Conservation (phyloP, 2,329 filamentous ascomycete genomes). For the Xylaria sp. region DNA sequence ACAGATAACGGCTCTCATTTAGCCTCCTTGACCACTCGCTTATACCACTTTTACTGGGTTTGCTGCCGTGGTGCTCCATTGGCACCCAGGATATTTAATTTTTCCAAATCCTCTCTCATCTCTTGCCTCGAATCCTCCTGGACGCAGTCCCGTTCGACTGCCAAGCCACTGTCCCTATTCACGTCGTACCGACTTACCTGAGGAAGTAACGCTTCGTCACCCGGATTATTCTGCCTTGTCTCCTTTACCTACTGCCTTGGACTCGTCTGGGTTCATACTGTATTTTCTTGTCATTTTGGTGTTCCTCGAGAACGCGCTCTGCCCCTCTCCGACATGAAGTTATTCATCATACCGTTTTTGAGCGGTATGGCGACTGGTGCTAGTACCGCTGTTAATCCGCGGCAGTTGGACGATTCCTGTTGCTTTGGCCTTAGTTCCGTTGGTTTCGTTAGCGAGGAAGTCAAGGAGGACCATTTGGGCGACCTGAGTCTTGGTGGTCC, state of each 20-base stretch:
- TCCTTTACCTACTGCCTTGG: slow-evolving; percentile 12
- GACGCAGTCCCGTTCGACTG: slow-evolving; percentile 8
- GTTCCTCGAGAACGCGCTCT: slow-evolving; percentile 15
- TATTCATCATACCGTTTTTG: slow-evolving; percentile 35
- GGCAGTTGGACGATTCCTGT: slow-evolving; percentile 38
- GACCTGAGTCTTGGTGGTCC: slow-evolving; percentile 42
- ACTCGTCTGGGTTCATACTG: slow-evolving; percentile 3
- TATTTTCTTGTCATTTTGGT: slow-evolving; percentile 24
- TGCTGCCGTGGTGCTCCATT: slow-evolving; percentile 14
- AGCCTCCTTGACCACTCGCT: slow-evolving; percentile 4
- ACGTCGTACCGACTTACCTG: slow-evolving; percentile 36
- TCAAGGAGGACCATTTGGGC: slow-evolving; percentile 44
- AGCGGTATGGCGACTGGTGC: slow-evolving; percentile 28
- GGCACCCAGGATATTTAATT: slow-evolving; percentile 22
- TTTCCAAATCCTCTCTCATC: slow-evolving; percentile 10
- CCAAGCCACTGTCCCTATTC: slow-evolving; percentile 19
- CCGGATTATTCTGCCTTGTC: slow-evolving; percentile 2
- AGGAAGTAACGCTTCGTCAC: slow-evolving; percentile 25
- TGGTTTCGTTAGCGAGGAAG: slow-evolving; percentile 40
- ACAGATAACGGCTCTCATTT: slow-evolving; percentile 12
- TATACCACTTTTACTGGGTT: slow-evolving; percentile 13
- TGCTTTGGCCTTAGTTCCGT: slow-evolving; percentile 46
- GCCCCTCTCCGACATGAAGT: slow-evolving; percentile 38
- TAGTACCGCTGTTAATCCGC: slow-evolving; percentile 30
- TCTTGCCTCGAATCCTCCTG: neutral